Base-by-base conservation (phyloP, 306 rosid species). In the Casuarina cunninghamiana region DNA sequence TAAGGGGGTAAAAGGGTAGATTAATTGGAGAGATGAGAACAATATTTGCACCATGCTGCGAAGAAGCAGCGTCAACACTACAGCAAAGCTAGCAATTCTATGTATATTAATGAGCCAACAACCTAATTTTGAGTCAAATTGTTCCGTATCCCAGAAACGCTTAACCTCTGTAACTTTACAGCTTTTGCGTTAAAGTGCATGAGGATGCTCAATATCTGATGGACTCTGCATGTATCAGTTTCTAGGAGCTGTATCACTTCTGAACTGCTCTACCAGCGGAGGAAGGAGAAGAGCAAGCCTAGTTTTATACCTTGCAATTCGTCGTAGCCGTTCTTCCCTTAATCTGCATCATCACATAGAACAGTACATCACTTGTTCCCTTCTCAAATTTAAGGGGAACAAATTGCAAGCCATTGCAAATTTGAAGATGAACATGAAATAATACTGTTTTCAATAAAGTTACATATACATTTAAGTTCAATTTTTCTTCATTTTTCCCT, bases 231-330 rank as follows among this genome's bases (percentile, higher is more conserved):
- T 53, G 16, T 43, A 50, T 84, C 84, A 89, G 80, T 87, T 82
- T 76, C 91, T 92, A 46, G 92, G 82, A 74, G 92, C 87, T 63
- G 86, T 67, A 73, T 93, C 94, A 75, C 83, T 88, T 71, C 93
- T 81, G 78, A 85, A 81, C 81, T 84, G 93, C 75, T 91, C 96
- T n/a, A 77, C 85, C 0, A 84, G 77, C 8, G 91, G 88, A 71
- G 97, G 97, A 79, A 95, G 96, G 79, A 95, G 89, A 84, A 93
- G 97, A 82, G 91, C 89, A 17, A 95, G 97, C 88, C 99, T 87
- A 46, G 79, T 77, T 82, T 88, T 86, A 87, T 95, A 95, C 86
- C 97, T 88, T 53, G 87, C 82, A 74, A 95, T 95, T 21, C 96
- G 89, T 11, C 50, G 83, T 26, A 81, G 80, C 75, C 99, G 90